Base-by-base conservation (phyloP, 305 asterid species). In the Fraxinus albicans region DNA sequence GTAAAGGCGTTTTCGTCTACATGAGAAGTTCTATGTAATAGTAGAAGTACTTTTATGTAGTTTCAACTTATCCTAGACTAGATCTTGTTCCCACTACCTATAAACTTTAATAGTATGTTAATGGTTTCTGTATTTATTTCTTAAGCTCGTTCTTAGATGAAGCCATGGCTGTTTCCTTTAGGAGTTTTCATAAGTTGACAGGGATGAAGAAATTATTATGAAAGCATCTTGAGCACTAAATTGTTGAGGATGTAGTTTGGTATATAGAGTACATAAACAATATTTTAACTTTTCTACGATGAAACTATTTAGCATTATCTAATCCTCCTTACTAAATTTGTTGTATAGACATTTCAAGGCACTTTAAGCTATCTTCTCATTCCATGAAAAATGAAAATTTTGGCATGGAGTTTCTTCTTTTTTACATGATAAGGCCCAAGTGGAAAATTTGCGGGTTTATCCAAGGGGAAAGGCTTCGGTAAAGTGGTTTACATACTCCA, bases 21-120 rank as follows among this genome's bases (percentile, higher is more conserved):
- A 27, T 69, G 55, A 72, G 25, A 79, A 82, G 80, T 81, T 79
- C 80, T 29, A 77, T 79, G 82, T 81, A 44, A 69, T 78, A 60
- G 2, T 86, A 80, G 40, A 69, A 69, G 33, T 69, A 69, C 38
- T 10, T 10, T 3, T 3, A 12, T 29, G 21, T 69, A 29, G n/a
- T 29, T 27, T 65, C 33, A 65, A 65, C 13, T 27, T 69, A 69
- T 29, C 75, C n/a, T 69, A 29, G 75, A 27, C 38, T 67, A 67
- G 75, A 36, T 69, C 19, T 3, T 25, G 19, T 9, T 69, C 8
- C 75, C 75, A 29, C n/a, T 69, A 31, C 38, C 19, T 13, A 3
- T 34, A 29, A 69, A 17, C 4, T 69, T 10, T 3, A 9, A 29
- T 4, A 29, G 73, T 65, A 1, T 65, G 35, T 19, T 8, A 27